These are phyloP conservation scores for Aspergillus thermomutatus DNA, from an alignment of 2,329 filamentous ascomycete species.

Conservation along the genomic window DNA sequence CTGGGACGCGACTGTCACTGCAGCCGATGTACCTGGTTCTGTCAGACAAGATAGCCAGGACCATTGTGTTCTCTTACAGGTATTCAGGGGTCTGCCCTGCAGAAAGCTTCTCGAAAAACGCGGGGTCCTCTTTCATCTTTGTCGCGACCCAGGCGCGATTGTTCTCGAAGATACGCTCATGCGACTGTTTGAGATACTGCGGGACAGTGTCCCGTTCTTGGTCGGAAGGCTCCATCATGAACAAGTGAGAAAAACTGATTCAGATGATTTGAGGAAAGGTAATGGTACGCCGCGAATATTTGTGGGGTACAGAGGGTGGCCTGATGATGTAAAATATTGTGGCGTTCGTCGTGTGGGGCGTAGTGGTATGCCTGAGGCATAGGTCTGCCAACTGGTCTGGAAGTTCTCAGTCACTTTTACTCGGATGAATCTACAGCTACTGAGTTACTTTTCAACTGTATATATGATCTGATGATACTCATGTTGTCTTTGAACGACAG, in stretches of 20 bases:
- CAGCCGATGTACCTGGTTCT: constrained; percentile 33
- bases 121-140: constrained; percentile 57
- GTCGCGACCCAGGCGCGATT: constrained; percentile 64
- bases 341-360: too few species aligned
- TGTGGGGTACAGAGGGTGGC: too few species aligned
- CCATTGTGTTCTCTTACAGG: constrained; percentile 37
- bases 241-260: not conserved
- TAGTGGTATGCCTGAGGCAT: too few species aligned
- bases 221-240: not conserved
- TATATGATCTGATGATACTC: too few species aligned
- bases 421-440: too few species aligned
- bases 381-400: too few species aligned
- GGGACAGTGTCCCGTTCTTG: not conserved
- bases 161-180: constrained; percentile 66
- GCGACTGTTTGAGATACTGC: constrained; percentile 43
- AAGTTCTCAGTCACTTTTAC: too few species aligned
- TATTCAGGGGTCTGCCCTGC: constrained; percentile 68
- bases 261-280: not conserved
- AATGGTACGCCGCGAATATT: too few species aligned
- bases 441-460: too few species aligned
- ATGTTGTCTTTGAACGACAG: too few species aligned
- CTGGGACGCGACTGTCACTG: constrained; percentile 30
- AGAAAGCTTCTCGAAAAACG: constrained; percentile 63
- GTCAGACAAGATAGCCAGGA: not conserved
- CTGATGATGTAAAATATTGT: too few species aligned